Conservation (phyloP, 345 rosid species). For the Bruguiera parviflora region DNA sequence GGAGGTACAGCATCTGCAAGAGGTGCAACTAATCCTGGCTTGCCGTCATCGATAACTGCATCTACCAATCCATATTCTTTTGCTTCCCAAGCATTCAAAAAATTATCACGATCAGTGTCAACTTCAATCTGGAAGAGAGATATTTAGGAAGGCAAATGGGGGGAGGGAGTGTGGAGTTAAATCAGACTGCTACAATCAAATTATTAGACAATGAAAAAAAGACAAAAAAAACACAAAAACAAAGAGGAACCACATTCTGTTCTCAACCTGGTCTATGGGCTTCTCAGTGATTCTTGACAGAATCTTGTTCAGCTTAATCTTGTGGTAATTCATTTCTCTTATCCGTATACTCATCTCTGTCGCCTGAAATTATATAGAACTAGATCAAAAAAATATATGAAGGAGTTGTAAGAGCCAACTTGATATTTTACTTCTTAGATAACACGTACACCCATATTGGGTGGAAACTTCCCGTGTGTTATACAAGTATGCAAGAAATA, state of each 20-base stretch:
- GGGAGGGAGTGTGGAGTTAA: neutral
- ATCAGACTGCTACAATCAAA: neutral
- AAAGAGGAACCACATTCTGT: neutral
- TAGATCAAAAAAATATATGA: neutral
- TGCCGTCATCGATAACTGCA: slow-evolving; percentile 82
- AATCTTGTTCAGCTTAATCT: slow-evolving; percentile 71
- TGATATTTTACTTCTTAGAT: neutral
- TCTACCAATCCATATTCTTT: slow-evolving; percentile 88
- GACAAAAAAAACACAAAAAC: neutral
- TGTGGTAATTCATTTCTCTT: slow-evolving; percentile 79
- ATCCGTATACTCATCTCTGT: slow-evolving; percentile 64
- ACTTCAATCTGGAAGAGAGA: slow-evolving; percentile 50
- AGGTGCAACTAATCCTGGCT: slow-evolving; percentile 91
- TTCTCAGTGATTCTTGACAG: slow-evolving; percentile 75
- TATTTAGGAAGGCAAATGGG: no score
- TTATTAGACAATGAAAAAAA: neutral
- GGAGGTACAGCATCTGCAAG: slow-evolving; percentile 59
- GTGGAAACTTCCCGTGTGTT: neutral
- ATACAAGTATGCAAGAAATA: no score
- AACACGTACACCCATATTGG: neutral
- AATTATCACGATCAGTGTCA: slow-evolving; percentile 78
- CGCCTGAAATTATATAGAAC: slow-evolving; percentile 49
- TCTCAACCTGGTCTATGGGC: slow-evolving; percentile 60
- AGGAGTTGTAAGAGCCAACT: neutral
- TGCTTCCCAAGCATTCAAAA: slow-evolving; percentile 94